Evolutionary conservation across 225 moss, liverwort and hornwort species (phyloP).

Genomic region (Physcomitrellopsis africana): DNA sequence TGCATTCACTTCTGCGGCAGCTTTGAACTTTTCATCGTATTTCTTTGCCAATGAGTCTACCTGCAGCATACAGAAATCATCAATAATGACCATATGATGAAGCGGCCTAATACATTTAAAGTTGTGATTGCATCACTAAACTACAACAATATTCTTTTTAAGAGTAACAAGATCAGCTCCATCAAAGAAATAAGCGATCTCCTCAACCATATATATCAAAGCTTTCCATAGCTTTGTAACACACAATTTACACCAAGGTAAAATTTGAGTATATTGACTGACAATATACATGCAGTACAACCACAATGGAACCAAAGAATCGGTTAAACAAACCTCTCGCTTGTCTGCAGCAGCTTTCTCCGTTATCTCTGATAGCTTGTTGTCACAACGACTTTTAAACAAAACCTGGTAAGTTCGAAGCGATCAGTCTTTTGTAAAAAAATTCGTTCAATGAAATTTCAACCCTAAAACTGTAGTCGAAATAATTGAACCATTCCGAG

Average conservation of each 20-base stretch:
- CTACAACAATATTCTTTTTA: slow-evolving; percentile 1
- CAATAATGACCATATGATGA: slow-evolving; percentile 17
- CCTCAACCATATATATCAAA: background rate
- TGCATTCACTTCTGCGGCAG: slow-evolving; percentile 84
- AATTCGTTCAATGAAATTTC: background rate
- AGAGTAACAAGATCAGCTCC: slow-evolving; percentile 19
- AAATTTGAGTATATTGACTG: background rate
- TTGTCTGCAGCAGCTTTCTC: slow-evolving; percentile 95
- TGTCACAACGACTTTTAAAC: slow-evolving; percentile 98
- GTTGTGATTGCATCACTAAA: background rate
- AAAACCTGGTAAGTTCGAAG: slow-evolving; percentile 67
- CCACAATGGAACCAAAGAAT: slow-evolving; percentile 18
- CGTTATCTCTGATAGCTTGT: slow-evolving; percentile 83
- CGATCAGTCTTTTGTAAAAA: background rate
- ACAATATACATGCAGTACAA: slow-evolving; percentile 22
- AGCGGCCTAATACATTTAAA: slow-evolving; percentile 11
- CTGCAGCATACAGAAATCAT: slow-evolving; percentile 42
- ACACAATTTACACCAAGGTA: slow-evolving; percentile 4
- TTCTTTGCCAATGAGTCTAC: slow-evolving; percentile 92
- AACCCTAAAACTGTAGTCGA: slow-evolving; percentile 2
- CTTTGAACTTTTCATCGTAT: slow-evolving; percentile 97
- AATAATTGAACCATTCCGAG: slow-evolving; percentile 8
- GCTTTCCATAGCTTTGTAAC: background rate
- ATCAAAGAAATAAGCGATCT: slow-evolving; percentile 16
- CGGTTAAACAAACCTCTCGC: slow-evolving; percentile 73